Base-by-base conservation (phyloP, 2,329 filamentous ascomycete genomes). In the Amphichorda felina region DNA sequence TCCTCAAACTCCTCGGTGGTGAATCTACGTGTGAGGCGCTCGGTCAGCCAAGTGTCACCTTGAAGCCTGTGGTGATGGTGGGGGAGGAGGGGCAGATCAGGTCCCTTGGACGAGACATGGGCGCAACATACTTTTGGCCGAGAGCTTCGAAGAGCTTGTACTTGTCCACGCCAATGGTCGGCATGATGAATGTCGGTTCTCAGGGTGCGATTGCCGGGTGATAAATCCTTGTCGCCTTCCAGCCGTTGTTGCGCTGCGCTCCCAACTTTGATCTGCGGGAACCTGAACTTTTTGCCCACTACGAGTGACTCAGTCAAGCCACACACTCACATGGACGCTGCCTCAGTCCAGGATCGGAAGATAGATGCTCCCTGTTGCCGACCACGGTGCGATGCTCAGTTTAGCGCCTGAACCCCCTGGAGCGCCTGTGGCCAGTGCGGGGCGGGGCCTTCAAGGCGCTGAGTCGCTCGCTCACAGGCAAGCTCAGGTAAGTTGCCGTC, bases 161-260 rank as follows among this genome's bases (percentile, higher is more conserved):
- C 69, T 96, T 98, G 70, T 96, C 84, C 50, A 96, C 88, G 49
- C 81, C 73, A 50, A 98, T 95, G 57, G 91, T 98, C 64, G 91
- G 91, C 91, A 95, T 95, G 46, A 39, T 59, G 55, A 26, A 14
- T 10, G 19, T n/a, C 14, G 18, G 31, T 16, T 33, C 31, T n/a
- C 18, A 15, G 19, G 14, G 18, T n/a, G 5, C 13, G 31, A 18
- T 31, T 31, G 29, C 10, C 15, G 15, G 17, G 31, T 19, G 31
- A 25, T 13, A n/a, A n/a, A 33, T 33, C 11, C n/a, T 33, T 19
- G 31, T 33, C 31, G 18, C 31, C 31, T 19, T 33, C 31, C 31
- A 3, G 11, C 17, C n/a, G 19, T 24, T 16, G 30, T 6, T 25
- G 14, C 18, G 31, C 22, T 29, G 13, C 13, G 10, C 8, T 5